Evolutionary conservation across 176 grass and related monocot species (phyloP).

Genomic region (Tillandsia leiboldiana): DNA sequence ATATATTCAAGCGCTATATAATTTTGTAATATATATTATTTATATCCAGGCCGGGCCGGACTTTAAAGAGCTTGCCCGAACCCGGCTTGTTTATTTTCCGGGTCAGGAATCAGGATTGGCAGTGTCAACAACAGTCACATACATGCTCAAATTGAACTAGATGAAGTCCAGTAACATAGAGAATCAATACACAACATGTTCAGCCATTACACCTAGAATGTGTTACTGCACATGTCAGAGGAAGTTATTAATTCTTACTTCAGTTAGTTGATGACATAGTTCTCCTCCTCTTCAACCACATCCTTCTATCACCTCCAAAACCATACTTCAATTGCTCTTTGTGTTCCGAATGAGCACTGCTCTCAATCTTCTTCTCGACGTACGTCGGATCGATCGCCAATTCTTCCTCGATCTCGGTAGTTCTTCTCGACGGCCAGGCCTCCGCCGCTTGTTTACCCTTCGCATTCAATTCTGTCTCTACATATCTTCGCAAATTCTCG

Average conservation of each 20-base stretch:
- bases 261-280: constrained; percentile 42
- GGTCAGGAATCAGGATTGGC: too few relatives aligned
- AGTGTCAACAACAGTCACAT: too few relatives aligned
- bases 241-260: not conserved
- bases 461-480: constrained; percentile 18
- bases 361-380: constrained; percentile 16
- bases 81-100: too few relatives aligned
- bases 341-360: not conserved
- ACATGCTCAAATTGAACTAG: too few relatives aligned
- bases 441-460: constrained; percentile 18
- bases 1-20: too few relatives aligned
- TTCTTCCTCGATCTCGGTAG: not conserved
- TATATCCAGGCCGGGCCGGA: too few relatives aligned
- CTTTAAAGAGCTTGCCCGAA: too few relatives aligned
- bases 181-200: too few relatives aligned
- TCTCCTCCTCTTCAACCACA: constrained; percentile 42
- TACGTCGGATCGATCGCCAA: constrained; percentile 26
- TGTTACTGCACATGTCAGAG: too few relatives aligned
- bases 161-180: too few relatives aligned
- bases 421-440: constrained; percentile 28
- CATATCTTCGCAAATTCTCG: not conserved
- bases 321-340: constrained; percentile 17
- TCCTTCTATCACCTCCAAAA: constrained; percentile 16
- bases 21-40: too few relatives aligned
- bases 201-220: too few relatives aligned